Conservation (phyloP, 192 early-diverging fungal genomes). For the Rhizophlyctis rosea region DNA sequence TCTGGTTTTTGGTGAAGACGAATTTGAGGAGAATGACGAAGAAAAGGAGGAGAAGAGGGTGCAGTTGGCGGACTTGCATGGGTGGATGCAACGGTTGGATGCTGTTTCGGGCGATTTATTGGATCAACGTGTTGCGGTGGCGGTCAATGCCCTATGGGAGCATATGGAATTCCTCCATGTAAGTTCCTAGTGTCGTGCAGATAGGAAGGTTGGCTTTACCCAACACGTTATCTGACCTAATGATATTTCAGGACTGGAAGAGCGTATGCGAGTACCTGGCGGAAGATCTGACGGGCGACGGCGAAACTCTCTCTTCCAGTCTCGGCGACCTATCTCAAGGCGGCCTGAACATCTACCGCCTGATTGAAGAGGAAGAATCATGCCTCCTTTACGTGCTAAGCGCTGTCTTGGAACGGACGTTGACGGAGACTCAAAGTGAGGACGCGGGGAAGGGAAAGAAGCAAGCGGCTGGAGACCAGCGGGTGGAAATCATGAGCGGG, state of each 20-base stretch:
- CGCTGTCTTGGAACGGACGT: constrained; percentile 15
- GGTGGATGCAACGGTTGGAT: constrained; percentile 2
- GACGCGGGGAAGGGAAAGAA: constrained; percentile 1
- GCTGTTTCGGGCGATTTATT: no score
- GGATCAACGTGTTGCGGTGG: constrained; percentile 22
- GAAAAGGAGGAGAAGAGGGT: constrained; percentile 12
- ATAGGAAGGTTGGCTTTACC: no score
- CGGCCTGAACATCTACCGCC: constrained; percentile 11
- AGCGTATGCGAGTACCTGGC: constrained; percentile 37
- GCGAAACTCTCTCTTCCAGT: neutral
- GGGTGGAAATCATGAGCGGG: constrained; percentile 16
- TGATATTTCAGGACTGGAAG: constrained; percentile 37
- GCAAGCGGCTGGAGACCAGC: neutral
- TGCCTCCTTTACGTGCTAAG: constrained; percentile 33
- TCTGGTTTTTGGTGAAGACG: constrained; percentile 14
- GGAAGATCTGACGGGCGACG: constrained; percentile 17
- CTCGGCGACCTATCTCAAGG: neutral
- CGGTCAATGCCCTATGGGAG: constrained; percentile 28
- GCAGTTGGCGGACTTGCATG: constrained; percentile 6
- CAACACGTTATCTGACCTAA: neutral
- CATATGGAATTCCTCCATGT: constrained; percentile 25
- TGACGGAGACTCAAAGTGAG: constrained; percentile 1
- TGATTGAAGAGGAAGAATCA: constrained; percentile 35
- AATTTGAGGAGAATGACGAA: constrained; percentile 21
- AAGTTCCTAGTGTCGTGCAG: no score